Percentiles rank a stretch among this genome's conserved stretches.
Conservation (phyloP, 169 alveolate genomes). For the Cryptosporidium felis region DNA sequence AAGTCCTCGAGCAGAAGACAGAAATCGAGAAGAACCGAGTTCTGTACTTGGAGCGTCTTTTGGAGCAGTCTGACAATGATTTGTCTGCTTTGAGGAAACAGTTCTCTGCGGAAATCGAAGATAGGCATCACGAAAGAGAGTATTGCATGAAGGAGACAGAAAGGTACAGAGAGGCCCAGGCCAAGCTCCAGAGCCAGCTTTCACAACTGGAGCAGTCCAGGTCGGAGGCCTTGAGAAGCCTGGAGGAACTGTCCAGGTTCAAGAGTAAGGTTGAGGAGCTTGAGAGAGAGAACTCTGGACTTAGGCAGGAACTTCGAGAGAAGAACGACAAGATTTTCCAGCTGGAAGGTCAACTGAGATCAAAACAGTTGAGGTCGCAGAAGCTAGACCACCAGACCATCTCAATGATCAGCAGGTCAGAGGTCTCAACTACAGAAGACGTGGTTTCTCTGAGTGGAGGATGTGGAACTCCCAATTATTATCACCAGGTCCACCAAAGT, state of each 20-base stretch:
- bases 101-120: constrained; percentile 66
- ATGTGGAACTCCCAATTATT: constrained; percentile 1
- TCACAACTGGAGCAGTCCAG: constrained; percentile 28
- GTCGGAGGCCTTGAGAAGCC: not conserved
- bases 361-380: not conserved
- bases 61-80: constrained; percentile 66
- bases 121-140: constrained; percentile 67
- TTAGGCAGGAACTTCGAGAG: constrained; percentile 12
- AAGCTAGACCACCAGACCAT: not conserved
- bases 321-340: constrained; percentile 19
- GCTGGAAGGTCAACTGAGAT: constrained; percentile 2
- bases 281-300: constrained; percentile 4
- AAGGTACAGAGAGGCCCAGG: constrained; percentile 53
- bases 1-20: constrained; percentile 34
- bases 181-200: constrained; percentile 28
- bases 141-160: constrained; percentile 64
- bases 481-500: not conserved
- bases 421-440: constrained; percentile 45
- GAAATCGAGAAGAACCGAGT: constrained; percentile 58
- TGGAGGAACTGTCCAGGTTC: not conserved
- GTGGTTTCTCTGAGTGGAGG: not conserved
- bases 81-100: constrained; percentile 40
- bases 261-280: not conserved
- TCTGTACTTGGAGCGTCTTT: constrained; percentile 13
- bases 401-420: constrained; percentile 19